Conservation (phyloP, 495 filamentous ascomycete species). For the Hypoxylon lienhwacheense region DNA sequence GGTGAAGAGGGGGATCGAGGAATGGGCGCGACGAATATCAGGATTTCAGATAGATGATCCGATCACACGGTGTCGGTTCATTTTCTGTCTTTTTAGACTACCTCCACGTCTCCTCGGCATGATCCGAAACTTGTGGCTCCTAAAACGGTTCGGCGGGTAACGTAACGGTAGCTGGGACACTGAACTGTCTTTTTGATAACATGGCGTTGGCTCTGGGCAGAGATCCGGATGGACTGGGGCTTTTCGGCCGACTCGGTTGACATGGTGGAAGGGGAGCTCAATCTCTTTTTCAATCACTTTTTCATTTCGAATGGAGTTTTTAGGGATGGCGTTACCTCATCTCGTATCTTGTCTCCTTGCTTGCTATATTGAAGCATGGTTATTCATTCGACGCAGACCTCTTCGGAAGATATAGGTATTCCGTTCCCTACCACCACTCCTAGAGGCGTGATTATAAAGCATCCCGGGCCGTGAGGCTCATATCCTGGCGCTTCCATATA, state of each 20-base stretch:
- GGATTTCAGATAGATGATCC: slow-evolving; percentile 5
- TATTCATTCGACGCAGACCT: slow-evolving; percentile 23
- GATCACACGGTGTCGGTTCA: neutral
- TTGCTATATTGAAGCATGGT: slow-evolving; percentile 17
- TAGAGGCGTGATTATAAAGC: slow-evolving; percentile 16
- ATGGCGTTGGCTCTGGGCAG: slow-evolving; percentile 23
- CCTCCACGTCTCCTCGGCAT: neutral
- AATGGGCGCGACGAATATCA: slow-evolving; percentile 5
- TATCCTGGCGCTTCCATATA: neutral
- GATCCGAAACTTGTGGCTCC: slow-evolving; percentile 1
- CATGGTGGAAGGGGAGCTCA: slow-evolving; percentile 13
- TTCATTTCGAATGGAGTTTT: slow-evolving; percentile 25
- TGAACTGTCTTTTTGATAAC: slow-evolving; percentile 17
- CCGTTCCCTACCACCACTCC: slow-evolving; percentile 1
- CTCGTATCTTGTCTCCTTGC: slow-evolving; percentile 20
- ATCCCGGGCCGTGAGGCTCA: slow-evolving; percentile 1
- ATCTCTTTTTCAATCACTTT: slow-evolving; percentile 10
- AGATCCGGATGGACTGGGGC: slow-evolving; percentile 9
- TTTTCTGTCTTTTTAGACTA: slow-evolving; percentile 8
- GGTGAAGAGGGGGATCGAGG: slow-evolving; percentile 11
- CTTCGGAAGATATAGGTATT: neutral
- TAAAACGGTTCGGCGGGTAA: slow-evolving; percentile 8
- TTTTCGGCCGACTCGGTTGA: slow-evolving; percentile 5
- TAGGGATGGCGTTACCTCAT: slow-evolving; percentile 22
- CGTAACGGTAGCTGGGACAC: slow-evolving; percentile 15